Evolutionary conservation across 768 basidiomycete genomes (phyloP).

Genomic region (Russula compacta): DNA sequence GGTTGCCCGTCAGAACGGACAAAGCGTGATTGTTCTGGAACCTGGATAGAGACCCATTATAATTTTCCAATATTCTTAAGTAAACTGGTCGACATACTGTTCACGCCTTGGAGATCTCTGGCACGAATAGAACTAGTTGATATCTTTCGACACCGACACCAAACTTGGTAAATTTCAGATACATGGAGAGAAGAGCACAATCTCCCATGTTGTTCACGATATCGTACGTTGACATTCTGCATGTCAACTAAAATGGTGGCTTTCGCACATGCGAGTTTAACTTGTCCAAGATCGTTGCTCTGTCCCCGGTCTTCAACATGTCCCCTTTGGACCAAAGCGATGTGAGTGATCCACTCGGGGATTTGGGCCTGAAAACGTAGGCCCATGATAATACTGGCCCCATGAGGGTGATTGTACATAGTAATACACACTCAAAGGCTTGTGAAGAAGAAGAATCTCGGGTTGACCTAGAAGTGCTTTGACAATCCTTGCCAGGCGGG

Average conservation of each 20-base stretch:
- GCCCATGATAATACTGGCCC: constrained; percentile 55
- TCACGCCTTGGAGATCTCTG: constrained; percentile 80
- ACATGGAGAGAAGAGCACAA: not conserved
- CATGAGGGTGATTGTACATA: constrained; percentile 35
- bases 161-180: not conserved
- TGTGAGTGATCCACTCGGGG: constrained; percentile 64
- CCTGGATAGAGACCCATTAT: constrained; percentile 34
- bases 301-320: constrained; percentile 44
- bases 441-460: constrained; percentile 52
- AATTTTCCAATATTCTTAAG: not conserved
- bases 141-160: constrained; percentile 57
- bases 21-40: constrained; percentile 97
- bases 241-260: constrained; percentile 49
- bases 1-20: constrained; percentile 87
- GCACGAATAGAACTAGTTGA: constrained; percentile 76
- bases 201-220: constrained; percentile 37
- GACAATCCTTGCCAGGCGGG: constrained; percentile 73
- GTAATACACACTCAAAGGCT: constrained; percentile 64
- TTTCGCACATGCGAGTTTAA: constrained; percentile 6
- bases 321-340: constrained; percentile 44
- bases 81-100: constrained; percentile 42
- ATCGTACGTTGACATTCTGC: constrained; percentile 58
- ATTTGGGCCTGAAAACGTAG: constrained; percentile 62
- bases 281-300: constrained; percentile 33
- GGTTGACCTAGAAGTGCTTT: constrained; percentile 65